These are phyloP conservation scores for Calonectria pseudoreteaudii DNA, from an alignment of 2,329 filamentous ascomycete genomes.

Conservation along the genomic window DNA sequence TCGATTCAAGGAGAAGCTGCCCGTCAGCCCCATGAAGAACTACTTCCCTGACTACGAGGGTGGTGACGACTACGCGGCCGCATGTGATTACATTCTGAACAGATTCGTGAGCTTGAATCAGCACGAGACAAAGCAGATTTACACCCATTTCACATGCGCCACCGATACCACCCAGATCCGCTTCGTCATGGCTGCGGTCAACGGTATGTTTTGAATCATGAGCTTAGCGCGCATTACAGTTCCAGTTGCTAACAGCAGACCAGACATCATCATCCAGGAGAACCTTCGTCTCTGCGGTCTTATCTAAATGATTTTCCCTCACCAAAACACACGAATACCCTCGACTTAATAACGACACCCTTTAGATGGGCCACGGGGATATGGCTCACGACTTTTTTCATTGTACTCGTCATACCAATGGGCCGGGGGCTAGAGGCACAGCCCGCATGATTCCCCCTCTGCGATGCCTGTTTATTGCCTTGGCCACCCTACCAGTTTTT, in stretches of 20 bases:
- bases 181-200: constrained; percentile 99
- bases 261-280: constrained; percentile 99
- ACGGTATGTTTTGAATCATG: constrained; percentile 83
- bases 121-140: constrained; percentile 99
- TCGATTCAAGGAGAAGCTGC: constrained; percentile 87
- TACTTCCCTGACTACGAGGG: constrained; percentile 95
- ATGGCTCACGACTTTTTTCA: constrained; percentile 53
- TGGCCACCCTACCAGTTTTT: constrained; percentile 33
- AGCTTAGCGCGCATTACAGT: too few relatives aligned
- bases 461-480: constrained; percentile 32
- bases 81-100: constrained; percentile 99
- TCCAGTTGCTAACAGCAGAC: constrained; percentile 53
- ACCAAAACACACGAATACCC: constrained; percentile 56
- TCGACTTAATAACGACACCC: constrained; percentile 55
- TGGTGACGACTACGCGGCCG: constrained; percentile 93
- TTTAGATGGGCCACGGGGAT: constrained; percentile 51
- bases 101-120: constrained; percentile 98
- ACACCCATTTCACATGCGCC: constrained; percentile 99
- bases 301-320: constrained; percentile 74
- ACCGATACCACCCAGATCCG: constrained; percentile 99
- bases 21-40: constrained; percentile 85
- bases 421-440: constrained; percentile 36
- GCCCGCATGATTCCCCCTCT: constrained; percentile 33
- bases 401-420: constrained; percentile 47
- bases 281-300: constrained; percentile 97